A percentile compares a stretch with the other conserved stretches of the same genome.
phyloP scores from a whole-genome alignment of 2,329 filamentous ascomycete genomes.

The Aplosporella prunicola region DNA sequence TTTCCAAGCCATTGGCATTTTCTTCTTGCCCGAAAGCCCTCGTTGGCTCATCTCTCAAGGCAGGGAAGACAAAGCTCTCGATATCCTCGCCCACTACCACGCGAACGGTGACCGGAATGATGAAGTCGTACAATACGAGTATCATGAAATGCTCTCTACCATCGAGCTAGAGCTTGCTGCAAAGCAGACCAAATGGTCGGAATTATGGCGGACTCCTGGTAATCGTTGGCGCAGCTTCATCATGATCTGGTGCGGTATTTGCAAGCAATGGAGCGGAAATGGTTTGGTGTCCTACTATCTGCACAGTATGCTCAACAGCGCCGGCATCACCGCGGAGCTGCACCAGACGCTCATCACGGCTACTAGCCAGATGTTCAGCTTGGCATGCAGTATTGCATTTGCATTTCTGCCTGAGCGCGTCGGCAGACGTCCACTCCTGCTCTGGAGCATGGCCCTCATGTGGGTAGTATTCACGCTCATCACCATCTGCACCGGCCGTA shows the following conservation, averaged over 20 bases:
- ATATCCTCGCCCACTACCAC: constrained; percentile 54
- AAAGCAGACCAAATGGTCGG: constrained; percentile 6
- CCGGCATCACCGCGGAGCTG: constrained; percentile 25
- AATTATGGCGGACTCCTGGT: constrained; percentile 21
- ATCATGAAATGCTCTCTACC: constrained; percentile 56
- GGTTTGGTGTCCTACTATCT: constrained; percentile 38
- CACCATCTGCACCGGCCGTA: constrained; percentile 7
- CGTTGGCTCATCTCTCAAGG: constrained; percentile 57
- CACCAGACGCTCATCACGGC: constrained; percentile 35
- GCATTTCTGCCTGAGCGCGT: constrained; percentile 27
- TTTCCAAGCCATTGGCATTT: constrained; percentile 20
- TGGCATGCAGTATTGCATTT: constrained; percentile 42
- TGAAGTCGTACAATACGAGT: constrained; percentile 56
- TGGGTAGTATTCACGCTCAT: constrained; percentile 27
- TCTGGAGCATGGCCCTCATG: constrained; percentile 31
- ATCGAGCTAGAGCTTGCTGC: constrained; percentile 45
- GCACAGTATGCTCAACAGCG: constrained; percentile 22
- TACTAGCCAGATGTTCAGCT: constrained; percentile 52
- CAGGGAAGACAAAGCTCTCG: constrained; percentile 51
- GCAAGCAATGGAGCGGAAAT: constrained; percentile 51
- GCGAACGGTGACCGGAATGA: constrained; percentile 52
- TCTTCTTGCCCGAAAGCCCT: constrained; percentile 52
- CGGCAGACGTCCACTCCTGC: constrained; percentile 26
- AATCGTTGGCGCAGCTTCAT: constrained; percentile 48
- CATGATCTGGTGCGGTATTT: constrained; percentile 43